Evolutionary conservation across 768 basidiomycete species (phyloP).

Genomic region (Sutorius australiensis): DNA sequence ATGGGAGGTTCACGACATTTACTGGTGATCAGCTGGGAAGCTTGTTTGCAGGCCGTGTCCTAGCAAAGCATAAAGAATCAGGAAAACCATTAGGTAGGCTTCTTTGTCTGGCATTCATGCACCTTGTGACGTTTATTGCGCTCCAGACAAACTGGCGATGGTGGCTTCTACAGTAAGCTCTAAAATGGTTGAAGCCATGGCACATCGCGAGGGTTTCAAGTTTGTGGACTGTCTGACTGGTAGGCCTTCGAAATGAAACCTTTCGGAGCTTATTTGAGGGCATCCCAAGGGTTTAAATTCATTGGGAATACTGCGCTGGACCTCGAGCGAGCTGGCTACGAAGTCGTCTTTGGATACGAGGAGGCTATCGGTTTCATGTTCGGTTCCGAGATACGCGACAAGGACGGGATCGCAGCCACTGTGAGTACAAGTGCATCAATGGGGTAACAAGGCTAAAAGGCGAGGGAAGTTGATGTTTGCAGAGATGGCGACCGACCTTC

Average conservation of each 20-base stretch:
- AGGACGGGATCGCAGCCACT: constrained; percentile 82
- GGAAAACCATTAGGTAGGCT: constrained; percentile 42
- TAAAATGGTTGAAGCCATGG: constrained; percentile 83
- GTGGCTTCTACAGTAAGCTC: constrained; percentile 89
- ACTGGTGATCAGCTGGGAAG: constrained; percentile 83
- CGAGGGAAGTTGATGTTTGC: constrained; percentile 57
- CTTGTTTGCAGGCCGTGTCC: constrained; percentile 45
- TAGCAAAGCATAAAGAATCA: constrained; percentile 43
- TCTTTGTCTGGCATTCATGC: constrained; percentile 29
- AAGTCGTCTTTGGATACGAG: constrained; percentile 82
- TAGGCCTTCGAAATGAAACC: constrained; percentile 19
- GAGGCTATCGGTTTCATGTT: constrained; percentile 94
- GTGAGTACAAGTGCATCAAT: constrained; percentile 35
- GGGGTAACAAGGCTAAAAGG: background rate
- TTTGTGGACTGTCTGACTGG: constrained; percentile 86
- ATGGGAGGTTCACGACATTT: constrained; percentile 64
- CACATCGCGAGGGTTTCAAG: constrained; percentile 69
- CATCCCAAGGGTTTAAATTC: constrained; percentile 71
- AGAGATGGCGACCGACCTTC: constrained; percentile 56
- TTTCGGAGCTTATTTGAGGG: background rate
- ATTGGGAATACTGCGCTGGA: constrained; percentile 80
- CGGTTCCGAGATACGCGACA: constrained; percentile 73
- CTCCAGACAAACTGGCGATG: constrained; percentile 67
- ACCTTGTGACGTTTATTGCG: constrained; percentile 33
- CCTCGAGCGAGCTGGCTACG: constrained; percentile 61